Evolutionary conservation across 2,329 filamentous ascomycete species (phyloP), one percentile per base, ranked within the genome.

Genomic region (Fusarium xyrophilum): DNA sequence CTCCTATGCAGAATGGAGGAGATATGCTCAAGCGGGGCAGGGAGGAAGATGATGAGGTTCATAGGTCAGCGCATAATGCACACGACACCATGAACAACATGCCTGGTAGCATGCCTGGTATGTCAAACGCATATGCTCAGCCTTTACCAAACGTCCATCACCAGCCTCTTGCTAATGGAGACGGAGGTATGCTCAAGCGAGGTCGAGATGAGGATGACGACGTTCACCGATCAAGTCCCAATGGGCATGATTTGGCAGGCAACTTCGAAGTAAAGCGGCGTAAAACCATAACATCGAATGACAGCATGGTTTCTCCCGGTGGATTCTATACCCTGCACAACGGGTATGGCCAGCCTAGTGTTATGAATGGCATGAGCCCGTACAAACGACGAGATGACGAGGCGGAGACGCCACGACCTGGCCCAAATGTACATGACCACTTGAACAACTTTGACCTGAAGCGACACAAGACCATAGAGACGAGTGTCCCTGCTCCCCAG

Each of bases 381-480:
- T 73, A 84, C 54, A 85, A 85, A 76, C 78, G 83, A 56, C 82
- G 83, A 14, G 83, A 85, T 33, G 90, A 93, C 33, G 86, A 89
- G 23, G 88, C 90, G 27, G 82, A 84, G 25, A 65, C 83, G 60
- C 82, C 85, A 52, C 89, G 91, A 15, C 86, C 90, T 25, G 84
- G 87, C 39, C 89, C 85, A 74, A 86, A 86, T 44, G 76, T 72
- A 19, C 60, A 74, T 25, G 72, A 70, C 23, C 59, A 69, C 25
- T 73, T 77, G 70, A 74, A 73, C 14, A 87, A 89, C 44, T 81
- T 89, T 66, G 86, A 91, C 25, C 79, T 91, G 62, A 96, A 96
- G 82, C 89, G 93, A 71, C 89, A 92, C 68, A 95, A 94, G 83
- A 94, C 91, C 1, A 86, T 88, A 67, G 89, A 92, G 72, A 81